Conservation (phyloP, 306 rosid genomes). For the Dicorynia guianensis region DNA sequence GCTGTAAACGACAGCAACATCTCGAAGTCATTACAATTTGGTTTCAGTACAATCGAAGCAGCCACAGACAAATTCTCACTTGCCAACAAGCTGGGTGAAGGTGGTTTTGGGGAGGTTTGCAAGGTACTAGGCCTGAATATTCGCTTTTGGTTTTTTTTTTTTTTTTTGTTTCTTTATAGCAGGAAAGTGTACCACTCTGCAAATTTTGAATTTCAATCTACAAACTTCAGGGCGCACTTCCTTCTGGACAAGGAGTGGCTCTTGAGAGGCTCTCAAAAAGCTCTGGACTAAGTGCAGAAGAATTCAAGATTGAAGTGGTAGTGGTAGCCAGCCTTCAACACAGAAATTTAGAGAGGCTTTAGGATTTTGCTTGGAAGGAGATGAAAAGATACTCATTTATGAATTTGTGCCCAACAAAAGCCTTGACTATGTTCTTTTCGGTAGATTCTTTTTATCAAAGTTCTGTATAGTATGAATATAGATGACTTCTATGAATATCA, state of each 20-base stretch:
- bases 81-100: constrained; percentile 55
- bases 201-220: neutral
- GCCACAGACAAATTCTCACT: constrained; percentile 60
- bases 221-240: constrained; percentile 51
- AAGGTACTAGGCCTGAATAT: constrained; percentile 43
- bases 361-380: constrained; percentile 62
- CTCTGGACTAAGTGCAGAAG: constrained; percentile 56
- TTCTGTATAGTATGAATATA: neutral
- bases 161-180: neutral
- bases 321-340: constrained; percentile 63
- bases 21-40: constrained; percentile 52
- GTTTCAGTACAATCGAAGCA: constrained; percentile 41
- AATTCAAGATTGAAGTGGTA: constrained; percentile 64
- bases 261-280: constrained; percentile 61
- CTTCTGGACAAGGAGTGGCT: constrained; percentile 51
- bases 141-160: no score
- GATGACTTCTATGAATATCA: neutral
- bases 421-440: constrained; percentile 51
- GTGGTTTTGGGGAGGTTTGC: constrained; percentile 65
- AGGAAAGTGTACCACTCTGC: constrained; percentile 1
- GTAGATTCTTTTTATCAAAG: constrained; percentile 29
- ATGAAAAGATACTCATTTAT: constrained; percentile 63
- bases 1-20: constrained; percentile 37
- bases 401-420: constrained; percentile 60
- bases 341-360: constrained; percentile 58